These are phyloP conservation scores for Nemania bipapillata DNA, from an alignment of 2,329 filamentous ascomycete species.

Conservation along the genomic window DNA sequence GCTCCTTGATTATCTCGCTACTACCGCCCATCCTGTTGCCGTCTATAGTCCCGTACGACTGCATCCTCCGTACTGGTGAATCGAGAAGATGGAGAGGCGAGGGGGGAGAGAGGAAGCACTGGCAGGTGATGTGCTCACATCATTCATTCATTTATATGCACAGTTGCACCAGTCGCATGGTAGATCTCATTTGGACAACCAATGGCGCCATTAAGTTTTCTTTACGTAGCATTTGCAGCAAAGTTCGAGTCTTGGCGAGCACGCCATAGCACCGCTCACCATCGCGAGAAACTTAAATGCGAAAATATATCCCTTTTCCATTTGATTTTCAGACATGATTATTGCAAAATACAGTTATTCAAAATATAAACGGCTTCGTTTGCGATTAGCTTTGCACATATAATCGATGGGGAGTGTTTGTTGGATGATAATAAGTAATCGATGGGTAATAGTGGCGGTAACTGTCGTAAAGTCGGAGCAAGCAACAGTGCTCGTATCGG, in stretches of 20 bases:
- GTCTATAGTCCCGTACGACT: slow-evolving; percentile 29
- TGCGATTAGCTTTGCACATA: no score
- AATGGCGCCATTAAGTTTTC: slow-evolving; percentile 41
- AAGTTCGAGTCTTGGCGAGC: slow-evolving; percentile 45
- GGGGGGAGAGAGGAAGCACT: background rate
- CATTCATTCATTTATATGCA: slow-evolving; percentile 32
- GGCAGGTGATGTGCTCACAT: slow-evolving; percentile 13
- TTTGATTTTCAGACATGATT: no score
- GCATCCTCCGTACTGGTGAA: slow-evolving; percentile 16
- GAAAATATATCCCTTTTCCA: no score
- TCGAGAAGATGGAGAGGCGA: slow-evolving; percentile 19
- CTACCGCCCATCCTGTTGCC: slow-evolving; percentile 31
- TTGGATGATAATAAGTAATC: no score
- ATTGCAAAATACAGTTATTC: no score
- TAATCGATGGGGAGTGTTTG: no score
- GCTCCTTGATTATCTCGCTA: slow-evolving; percentile 35
- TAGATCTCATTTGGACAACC: slow-evolving; percentile 37
- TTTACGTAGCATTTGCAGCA: slow-evolving; percentile 36
- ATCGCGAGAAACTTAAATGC: slow-evolving; percentile 28
- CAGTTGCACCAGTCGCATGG: slow-evolving; percentile 19
- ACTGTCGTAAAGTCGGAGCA: no score
- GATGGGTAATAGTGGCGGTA: no score
- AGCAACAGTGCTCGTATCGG: no score
- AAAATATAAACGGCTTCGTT: no score
- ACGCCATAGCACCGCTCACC: slow-evolving; percentile 44